Conservation (phyloP, 257 asterid genomes). For the Ilex aquifolium region DNA sequence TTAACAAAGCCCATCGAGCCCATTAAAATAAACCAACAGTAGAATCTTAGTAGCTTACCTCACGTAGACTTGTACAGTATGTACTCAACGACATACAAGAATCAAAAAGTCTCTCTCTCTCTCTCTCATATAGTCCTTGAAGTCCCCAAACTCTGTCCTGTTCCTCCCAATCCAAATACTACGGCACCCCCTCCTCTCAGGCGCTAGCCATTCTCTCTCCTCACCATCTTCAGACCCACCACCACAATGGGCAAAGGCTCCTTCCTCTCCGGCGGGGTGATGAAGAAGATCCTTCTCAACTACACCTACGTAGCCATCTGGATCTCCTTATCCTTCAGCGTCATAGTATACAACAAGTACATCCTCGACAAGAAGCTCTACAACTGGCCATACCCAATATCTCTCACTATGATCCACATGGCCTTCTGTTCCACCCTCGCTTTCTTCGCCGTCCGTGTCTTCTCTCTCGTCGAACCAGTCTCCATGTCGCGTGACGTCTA, state of each 20-base stretch:
- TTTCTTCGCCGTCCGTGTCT: slow-evolving; percentile 51
- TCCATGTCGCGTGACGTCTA: slow-evolving; percentile 49
- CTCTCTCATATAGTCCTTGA: too few relatives aligned
- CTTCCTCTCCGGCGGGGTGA: slow-evolving; percentile 46
- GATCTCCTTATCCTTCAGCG: slow-evolving; percentile 74
- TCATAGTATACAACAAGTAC: slow-evolving; percentile 72
- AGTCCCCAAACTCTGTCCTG: too few relatives aligned
- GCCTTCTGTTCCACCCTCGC: slow-evolving; percentile 65
- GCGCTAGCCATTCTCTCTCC: background rate
- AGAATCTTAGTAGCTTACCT: too few relatives aligned
- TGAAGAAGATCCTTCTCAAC: slow-evolving; percentile 54
- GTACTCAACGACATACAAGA: too few relatives aligned
- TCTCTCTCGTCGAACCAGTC: slow-evolving; percentile 56
- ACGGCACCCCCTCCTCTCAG: background rate
- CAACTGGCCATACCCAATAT: slow-evolving; percentile 72
- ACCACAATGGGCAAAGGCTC: slow-evolving; percentile 47
- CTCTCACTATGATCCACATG: slow-evolving; percentile 86
- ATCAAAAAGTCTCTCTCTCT: too few relatives aligned
- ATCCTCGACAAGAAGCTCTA: slow-evolving; percentile 67
- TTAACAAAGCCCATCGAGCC: too few relatives aligned
- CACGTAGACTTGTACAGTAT: too few relatives aligned
- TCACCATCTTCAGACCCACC: slow-evolving; percentile 17
- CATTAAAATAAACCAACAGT: too few relatives aligned
- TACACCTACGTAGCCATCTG: slow-evolving; percentile 61
- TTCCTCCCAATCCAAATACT: too few relatives aligned